Evolutionary conservation across 306 rosid species (phyloP).

Genomic region (Spatholobus suberectus): DNA sequence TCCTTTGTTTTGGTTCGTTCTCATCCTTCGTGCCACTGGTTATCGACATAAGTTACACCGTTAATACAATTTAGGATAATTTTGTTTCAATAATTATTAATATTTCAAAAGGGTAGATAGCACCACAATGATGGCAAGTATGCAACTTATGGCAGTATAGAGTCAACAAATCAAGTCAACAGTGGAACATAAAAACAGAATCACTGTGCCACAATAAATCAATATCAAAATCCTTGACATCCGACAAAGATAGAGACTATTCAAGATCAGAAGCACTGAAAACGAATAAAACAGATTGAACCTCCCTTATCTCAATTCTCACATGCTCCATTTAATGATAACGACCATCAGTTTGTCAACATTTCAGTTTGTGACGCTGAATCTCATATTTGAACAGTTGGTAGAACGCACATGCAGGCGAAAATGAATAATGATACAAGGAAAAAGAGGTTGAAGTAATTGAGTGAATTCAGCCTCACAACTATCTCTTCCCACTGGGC

Average conservation of each 20-base stretch:
- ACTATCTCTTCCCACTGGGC: conserved; percentile 47
- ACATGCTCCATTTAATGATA: conserved; percentile 32
- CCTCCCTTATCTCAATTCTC: conserved; percentile 21
- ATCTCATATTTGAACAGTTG: conserved; percentile 41
- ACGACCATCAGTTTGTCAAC: conserved; percentile 25
- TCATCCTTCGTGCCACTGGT: neutral
- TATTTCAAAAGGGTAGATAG: neutral
- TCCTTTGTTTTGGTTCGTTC: neutral
- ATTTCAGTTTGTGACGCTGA: conserved; percentile 10
- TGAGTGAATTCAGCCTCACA: conserved; percentile 14
- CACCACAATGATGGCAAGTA: neutral
- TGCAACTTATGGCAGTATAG: neutral
- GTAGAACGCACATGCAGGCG: conserved; percentile 16
- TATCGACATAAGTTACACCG: neutral
- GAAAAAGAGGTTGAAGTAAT: neutral
- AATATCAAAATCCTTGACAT: neutral
- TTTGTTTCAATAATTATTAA: neutral
- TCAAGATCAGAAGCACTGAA: conserved; percentile 15
- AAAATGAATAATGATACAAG: neutral
- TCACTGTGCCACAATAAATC: neutral
- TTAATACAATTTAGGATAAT: neutral
- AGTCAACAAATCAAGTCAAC: neutral
- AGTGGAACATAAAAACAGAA: neutral
- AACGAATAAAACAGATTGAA: conserved; percentile 19
- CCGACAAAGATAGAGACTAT: conserved; percentile 1